Evolutionary conservation across 2,329 filamentous ascomycete species (phyloP).

Genomic region (Beauveria bassiana): DNA sequence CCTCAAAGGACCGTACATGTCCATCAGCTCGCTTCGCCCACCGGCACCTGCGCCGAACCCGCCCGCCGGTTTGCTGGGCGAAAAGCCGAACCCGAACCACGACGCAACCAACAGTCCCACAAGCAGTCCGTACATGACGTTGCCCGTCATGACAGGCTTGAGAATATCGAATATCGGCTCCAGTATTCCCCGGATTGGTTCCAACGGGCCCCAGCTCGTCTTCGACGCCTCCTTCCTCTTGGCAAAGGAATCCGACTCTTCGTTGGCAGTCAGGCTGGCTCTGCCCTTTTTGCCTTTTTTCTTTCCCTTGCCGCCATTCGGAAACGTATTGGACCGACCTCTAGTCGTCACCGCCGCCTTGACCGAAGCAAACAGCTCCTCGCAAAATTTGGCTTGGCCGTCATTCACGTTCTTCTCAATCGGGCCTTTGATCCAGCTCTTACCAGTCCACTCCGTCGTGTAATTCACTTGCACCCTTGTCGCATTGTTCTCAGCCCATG

Average conservation of each 20-base stretch:
- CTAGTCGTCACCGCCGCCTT: slow-evolving; percentile 65
- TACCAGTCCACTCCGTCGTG: slow-evolving; percentile 90
- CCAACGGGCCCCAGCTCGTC: slow-evolving; percentile 69
- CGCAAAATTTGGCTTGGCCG: slow-evolving; percentile 77
- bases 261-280: slow-evolving; percentile 36
- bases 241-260: slow-evolving; percentile 30
- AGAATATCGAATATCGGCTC: slow-evolving; percentile 64
- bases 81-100: slow-evolving; percentile 60
- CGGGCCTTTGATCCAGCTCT: slow-evolving; percentile 97
- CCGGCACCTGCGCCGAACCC: slow-evolving; percentile 25
- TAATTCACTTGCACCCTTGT: slow-evolving; percentile 85
- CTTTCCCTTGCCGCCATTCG: slow-evolving; percentile 48
- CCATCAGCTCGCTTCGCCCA: slow-evolving; percentile 14
- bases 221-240: slow-evolving; percentile 34
- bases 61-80: slow-evolving; percentile 28
- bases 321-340: slow-evolving; percentile 39
- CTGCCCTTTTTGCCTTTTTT: slow-evolving; percentile 52
- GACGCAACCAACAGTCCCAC: slow-evolving; percentile 64
- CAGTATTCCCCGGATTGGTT: slow-evolving; percentile 63
- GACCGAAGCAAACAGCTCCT: slow-evolving; percentile 67
- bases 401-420: slow-evolving; percentile 95
- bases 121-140: slow-evolving; percentile 69
- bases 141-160: slow-evolving; percentile 63
- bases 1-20: slow-evolving; percentile 48
- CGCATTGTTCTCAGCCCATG: slow-evolving; percentile 80